Conservation (phyloP, 148 eudicot genomes). For the Cornus kousa region DNA sequence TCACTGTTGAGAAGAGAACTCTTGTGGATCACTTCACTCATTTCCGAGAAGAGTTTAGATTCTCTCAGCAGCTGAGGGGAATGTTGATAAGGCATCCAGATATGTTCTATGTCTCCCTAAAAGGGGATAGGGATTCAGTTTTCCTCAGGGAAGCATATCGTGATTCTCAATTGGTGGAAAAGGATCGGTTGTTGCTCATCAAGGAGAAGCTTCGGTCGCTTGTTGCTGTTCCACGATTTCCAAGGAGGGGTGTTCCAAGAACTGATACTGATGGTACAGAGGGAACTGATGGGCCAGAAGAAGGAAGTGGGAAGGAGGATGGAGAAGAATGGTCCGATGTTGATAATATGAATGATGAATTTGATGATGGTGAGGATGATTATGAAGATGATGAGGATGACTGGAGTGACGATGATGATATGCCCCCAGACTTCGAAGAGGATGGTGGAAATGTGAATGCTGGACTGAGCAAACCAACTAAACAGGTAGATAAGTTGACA, state of each 20-base stretch:
- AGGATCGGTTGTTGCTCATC: conserved; percentile 63
- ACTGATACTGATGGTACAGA: conserved; percentile 31
- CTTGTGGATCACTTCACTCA: conserved; percentile 97
- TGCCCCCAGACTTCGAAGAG: conserved; percentile 74
- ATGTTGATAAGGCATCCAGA: conserved; percentile 99
- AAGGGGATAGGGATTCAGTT: conserved; percentile 93
- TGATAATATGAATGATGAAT: conserved; percentile 54
- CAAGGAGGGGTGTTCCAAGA: conserved; percentile 38
- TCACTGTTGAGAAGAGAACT: conserved; percentile 85
- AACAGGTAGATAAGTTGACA: conserved; percentile 27
- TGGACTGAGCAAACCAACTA: conserved; percentile 35
- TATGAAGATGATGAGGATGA: conserved; percentile 38
- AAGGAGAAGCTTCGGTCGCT: conserved; percentile 95
- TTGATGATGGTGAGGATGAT: conserved; percentile 40
- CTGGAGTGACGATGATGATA: conserved; percentile 59
- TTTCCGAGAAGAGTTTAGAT: conserved; percentile 93
- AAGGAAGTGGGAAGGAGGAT: conserved; percentile 45
- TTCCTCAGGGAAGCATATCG: conserved; percentile 92
- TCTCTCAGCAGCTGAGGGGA: conserved; percentile 95
- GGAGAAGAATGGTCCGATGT: conserved; percentile 80
- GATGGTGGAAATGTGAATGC: conserved; percentile 42
- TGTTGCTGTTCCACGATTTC: conserved; percentile 61
- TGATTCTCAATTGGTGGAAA: conserved; percentile 82
- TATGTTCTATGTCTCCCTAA: conserved; percentile 91
- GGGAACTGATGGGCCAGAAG: conserved; percentile 22